These are phyloP conservation scores for Boletus barrowsii DNA, from an alignment of 768 basidiomycete species.

Conservation along the genomic window DNA sequence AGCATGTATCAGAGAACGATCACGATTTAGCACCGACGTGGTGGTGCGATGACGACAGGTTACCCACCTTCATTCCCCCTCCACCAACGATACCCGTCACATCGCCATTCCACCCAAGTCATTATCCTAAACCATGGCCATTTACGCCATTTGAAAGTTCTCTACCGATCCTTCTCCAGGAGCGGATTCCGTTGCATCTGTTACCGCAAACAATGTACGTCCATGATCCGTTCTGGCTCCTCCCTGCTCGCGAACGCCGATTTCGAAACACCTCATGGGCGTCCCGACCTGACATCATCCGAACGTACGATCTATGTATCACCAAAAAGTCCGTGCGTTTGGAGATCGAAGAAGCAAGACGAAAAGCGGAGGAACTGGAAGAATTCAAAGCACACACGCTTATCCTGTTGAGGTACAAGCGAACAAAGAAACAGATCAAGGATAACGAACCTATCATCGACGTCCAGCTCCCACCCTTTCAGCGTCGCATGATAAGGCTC, in stretches of 20 bases:
- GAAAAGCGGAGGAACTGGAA: slow-evolving; percentile 8
- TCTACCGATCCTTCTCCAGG: slow-evolving; percentile 28
- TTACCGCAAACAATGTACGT: slow-evolving; percentile 42
- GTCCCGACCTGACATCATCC: slow-evolving; percentile 29
- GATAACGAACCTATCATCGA: slow-evolving; percentile 27
- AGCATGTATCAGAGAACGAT: too few species aligned
- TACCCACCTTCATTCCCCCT: background rate
- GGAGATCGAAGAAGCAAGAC: background rate
- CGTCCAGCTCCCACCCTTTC: slow-evolving; percentile 29
- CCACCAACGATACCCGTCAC: slow-evolving; percentile 10
- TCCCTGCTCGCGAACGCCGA: slow-evolving; percentile 14
- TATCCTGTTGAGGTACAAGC: slow-evolving; percentile 21
- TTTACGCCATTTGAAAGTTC: slow-evolving; percentile 34
- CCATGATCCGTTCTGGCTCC: slow-evolving; percentile 41
- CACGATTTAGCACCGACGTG: too few species aligned
- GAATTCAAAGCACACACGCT: slow-evolving; percentile 13
- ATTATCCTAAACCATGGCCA: slow-evolving; percentile 43
- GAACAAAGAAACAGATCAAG: slow-evolving; percentile 20
- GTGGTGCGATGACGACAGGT: background rate
- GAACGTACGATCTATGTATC: slow-evolving; percentile 30
- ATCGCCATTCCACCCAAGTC: slow-evolving; percentile 31
- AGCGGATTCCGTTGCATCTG: slow-evolving; percentile 32
- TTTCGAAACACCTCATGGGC: slow-evolving; percentile 23
- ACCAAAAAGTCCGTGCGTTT: background rate
- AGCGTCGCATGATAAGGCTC: slow-evolving; percentile 16